Evolutionary conservation across 768 basidiomycete species (phyloP).

Genomic region (Leccinum imitatum): DNA sequence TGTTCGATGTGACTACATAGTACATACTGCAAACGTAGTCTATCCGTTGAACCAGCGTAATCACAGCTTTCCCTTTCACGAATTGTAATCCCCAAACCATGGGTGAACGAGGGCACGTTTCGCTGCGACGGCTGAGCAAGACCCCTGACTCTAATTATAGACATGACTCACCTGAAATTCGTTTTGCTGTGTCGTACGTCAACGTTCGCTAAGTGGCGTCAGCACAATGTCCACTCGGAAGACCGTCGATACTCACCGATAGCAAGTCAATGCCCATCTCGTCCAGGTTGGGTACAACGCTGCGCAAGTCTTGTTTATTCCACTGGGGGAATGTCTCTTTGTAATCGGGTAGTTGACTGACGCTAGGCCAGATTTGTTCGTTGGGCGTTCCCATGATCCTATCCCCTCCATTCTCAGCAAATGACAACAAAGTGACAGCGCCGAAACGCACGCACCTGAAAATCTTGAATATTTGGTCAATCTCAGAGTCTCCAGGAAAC

Average conservation of each 20-base stretch:
- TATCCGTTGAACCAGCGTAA: constrained; percentile 18
- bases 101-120: constrained; percentile 56
- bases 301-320: constrained; percentile 70
- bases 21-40: constrained; percentile 28
- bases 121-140: constrained; percentile 35
- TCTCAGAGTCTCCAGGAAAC: constrained; percentile 99
- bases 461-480: constrained; percentile 99
- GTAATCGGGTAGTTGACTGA: constrained; percentile 87
- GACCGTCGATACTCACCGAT: constrained; percentile 43
- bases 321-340: constrained; percentile 97
- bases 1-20: neutral
- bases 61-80: constrained; percentile 18
- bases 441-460: constrained; percentile 65
- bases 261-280: constrained; percentile 78
- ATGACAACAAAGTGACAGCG: neutral
- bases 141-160: neutral
- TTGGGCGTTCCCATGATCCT: constrained; percentile 94
- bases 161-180: constrained; percentile 75
- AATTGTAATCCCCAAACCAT: constrained; percentile 51
- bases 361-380: constrained; percentile 90
- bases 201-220: constrained; percentile 52
- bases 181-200: constrained; percentile 86
- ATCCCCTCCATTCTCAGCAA: constrained; percentile 5
- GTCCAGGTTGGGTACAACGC: constrained; percentile 69
- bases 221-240: neutral